Evolutionary conservation across 2,329 filamentous ascomycete species (phyloP).

Genomic region (Knufia petricola): DNA sequence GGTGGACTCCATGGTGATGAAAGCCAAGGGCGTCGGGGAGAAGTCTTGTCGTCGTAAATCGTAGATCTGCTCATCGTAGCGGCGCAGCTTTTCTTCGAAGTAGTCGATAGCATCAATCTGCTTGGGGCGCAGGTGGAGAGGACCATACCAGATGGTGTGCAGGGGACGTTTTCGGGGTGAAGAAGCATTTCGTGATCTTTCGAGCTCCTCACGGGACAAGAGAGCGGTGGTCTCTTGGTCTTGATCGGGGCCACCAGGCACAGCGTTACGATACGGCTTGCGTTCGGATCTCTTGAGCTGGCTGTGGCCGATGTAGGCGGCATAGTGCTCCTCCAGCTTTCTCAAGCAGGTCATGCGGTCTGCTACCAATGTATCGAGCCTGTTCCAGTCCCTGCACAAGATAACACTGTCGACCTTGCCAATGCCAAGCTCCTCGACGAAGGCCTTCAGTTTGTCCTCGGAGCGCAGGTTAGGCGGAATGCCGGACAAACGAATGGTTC

Average conservation of each 20-base stretch:
- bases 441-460: slow-evolving; percentile 72
- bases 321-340: slow-evolving; percentile 75
- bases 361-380: slow-evolving; percentile 64
- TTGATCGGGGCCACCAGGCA: slow-evolving; percentile 36
- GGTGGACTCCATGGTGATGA: slow-evolving; percentile 95
- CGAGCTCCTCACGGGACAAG: slow-evolving; percentile 33
- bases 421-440: slow-evolving; percentile 80
- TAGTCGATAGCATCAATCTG: slow-evolving; percentile 88
- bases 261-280: slow-evolving; percentile 31
- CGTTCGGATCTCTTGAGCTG: slow-evolving; percentile 36
- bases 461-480: slow-evolving; percentile 71
- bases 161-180: slow-evolving; percentile 51
- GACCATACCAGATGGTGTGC: slow-evolving; percentile 68
- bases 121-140: slow-evolving; percentile 59
- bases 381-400: slow-evolving; percentile 76
- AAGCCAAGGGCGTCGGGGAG: slow-evolving; percentile 70
- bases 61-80: slow-evolving; percentile 65
- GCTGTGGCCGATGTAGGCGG: slow-evolving; percentile 54
- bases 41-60: slow-evolving; percentile 66
- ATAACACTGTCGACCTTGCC: slow-evolving; percentile 83
- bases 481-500: slow-evolving; percentile 82
- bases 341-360: slow-evolving; percentile 56
- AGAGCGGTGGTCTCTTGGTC: slow-evolving; percentile 55
- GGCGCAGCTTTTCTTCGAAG: slow-evolving; percentile 75
- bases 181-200: slow-evolving; percentile 33